Evolutionary conservation across 2,329 filamentous ascomycete species (phyloP).

Genomic region (Graphium sp.): DNA sequence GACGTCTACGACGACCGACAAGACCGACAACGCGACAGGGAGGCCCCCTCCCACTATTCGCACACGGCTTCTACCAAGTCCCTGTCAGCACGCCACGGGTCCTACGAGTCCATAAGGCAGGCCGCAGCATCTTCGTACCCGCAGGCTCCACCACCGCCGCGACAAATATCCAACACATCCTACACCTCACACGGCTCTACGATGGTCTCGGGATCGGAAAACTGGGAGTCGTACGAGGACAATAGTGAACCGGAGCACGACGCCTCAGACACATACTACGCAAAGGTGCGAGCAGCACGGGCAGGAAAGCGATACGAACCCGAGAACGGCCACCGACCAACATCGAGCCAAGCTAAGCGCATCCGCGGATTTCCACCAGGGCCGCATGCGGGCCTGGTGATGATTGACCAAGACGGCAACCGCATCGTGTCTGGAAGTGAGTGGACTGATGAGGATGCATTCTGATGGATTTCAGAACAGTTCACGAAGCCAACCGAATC

Average conservation of each 20-base stretch:
- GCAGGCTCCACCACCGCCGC: slow-evolving; percentile 24
- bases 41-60: not conserved
- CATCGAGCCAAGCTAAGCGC: slow-evolving; percentile 32
- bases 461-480: slow-evolving; percentile 8
- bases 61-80: slow-evolving; percentile 4
- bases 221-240: slow-evolving; percentile 95
- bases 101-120: slow-evolving; percentile 23
- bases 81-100: slow-evolving; percentile 21
- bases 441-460: slow-evolving; percentile 47
- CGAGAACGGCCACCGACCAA: slow-evolving; percentile 24
- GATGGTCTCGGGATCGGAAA: slow-evolving; percentile 68
- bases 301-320: slow-evolving; percentile 44
- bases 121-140: slow-evolving; percentile 20
- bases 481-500: no score
- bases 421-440: slow-evolving; percentile 47
- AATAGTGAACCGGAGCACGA: slow-evolving; percentile 62
- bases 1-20: slow-evolving; percentile 64
- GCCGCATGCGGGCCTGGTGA: slow-evolving; percentile 24
- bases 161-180: slow-evolving; percentile 44
- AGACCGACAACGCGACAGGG: slow-evolving; percentile 12
- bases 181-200: slow-evolving; percentile 64
- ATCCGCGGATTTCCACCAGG: slow-evolving; percentile 34
- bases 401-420: slow-evolving; percentile 41
- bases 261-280: slow-evolving; percentile 62
- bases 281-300: slow-evolving; percentile 53